Evolutionary conservation across 1,284 basidiomycete species (phyloP).

Genomic region (Sporisorium iseilematis-ciliati): DNA sequence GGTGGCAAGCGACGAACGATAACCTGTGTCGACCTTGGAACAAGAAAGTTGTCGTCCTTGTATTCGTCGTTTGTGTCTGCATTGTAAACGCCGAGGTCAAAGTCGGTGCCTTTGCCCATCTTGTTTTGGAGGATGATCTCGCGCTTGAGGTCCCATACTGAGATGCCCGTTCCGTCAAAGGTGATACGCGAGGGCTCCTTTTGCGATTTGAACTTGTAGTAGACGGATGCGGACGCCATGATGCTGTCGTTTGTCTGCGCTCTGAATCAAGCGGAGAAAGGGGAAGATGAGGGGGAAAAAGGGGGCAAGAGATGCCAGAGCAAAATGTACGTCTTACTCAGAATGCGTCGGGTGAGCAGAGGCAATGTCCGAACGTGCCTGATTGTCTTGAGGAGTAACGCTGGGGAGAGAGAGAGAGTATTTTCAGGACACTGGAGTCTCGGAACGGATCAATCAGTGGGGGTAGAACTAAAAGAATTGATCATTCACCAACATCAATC

Average conservation of each 20-base stretch:
- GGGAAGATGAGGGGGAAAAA: neutral
- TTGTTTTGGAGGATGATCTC: conserved; percentile 97
- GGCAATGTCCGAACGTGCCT: conserved; percentile 4
- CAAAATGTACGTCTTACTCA: conserved; percentile 14
- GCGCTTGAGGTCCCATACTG: conserved; percentile 98
- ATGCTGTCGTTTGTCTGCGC: conserved; percentile 12
- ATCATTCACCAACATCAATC: conserved; percentile 56
- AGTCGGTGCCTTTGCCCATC: conserved; percentile 94
- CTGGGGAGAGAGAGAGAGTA: neutral
- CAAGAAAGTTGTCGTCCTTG: conserved; percentile 88
- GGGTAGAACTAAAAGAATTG: conserved; percentile 38
- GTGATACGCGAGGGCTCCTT: conserved; percentile 93
- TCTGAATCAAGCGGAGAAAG: neutral
- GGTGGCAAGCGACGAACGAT: conserved; percentile 91
- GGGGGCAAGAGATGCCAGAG: conserved; percentile 4
- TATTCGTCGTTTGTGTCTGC: conserved; percentile 75
- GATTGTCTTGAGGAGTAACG: conserved; percentile 12
- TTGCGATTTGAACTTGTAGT: conserved; percentile 97
- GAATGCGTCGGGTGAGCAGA: conserved; percentile 3
- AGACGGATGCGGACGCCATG: conserved; percentile 75
- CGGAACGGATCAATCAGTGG: conserved; percentile 36
- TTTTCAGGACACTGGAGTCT: conserved; percentile 27
- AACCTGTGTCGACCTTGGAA: conserved; percentile 93
- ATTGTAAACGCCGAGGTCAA: conserved; percentile 86
- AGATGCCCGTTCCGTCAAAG: conserved; percentile 98